These are phyloP conservation scores for Tulasnella sp. DNA, from an alignment of 768 basidiomycete genomes.

Conservation along the genomic window DNA sequence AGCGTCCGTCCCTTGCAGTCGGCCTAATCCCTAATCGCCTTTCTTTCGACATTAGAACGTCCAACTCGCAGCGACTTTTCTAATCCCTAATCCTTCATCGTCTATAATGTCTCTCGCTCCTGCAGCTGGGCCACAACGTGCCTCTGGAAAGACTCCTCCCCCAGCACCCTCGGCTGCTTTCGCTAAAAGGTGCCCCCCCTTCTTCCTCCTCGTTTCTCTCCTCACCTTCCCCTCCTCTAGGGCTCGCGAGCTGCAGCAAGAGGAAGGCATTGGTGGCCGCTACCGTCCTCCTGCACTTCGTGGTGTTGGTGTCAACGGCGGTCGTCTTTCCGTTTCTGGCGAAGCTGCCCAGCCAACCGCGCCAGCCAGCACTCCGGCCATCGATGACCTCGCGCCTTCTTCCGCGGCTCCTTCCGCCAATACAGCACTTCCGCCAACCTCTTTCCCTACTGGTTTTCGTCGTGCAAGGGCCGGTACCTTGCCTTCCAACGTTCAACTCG, in stretches of 20 bases:
- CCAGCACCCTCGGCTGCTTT: constrained; percentile 82
- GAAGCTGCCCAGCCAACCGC: constrained; percentile 30
- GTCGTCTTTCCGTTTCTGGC: constrained; percentile 10
- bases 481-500: constrained; percentile 86
- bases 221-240: constrained; percentile 31
- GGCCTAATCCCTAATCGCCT: constrained; percentile 17
- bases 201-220: not conserved
- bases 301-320: constrained; percentile 27
- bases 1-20: too few relatives aligned
- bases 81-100: constrained; percentile 76
- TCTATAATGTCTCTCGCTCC: constrained; percentile 54
- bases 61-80: constrained; percentile 12
- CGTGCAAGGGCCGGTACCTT: constrained; percentile 96
- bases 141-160: constrained; percentile 81
- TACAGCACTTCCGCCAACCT: constrained; percentile 51
- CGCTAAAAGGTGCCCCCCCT: constrained; percentile 55
- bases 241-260: constrained; percentile 76
- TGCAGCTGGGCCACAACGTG: constrained; percentile 21
- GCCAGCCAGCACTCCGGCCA: constrained; percentile 34
- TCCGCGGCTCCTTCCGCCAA: constrained; percentile 40
- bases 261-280: constrained; percentile 51
- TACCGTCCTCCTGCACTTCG: constrained; percentile 75
- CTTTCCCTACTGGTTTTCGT: constrained; percentile 76
- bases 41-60: constrained; percentile 15
- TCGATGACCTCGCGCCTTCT: constrained; percentile 36